Evolutionary conservation across 2,329 filamentous ascomycete genomes (phyloP).

Genomic region (Pseudonectria foliicola): DNA sequence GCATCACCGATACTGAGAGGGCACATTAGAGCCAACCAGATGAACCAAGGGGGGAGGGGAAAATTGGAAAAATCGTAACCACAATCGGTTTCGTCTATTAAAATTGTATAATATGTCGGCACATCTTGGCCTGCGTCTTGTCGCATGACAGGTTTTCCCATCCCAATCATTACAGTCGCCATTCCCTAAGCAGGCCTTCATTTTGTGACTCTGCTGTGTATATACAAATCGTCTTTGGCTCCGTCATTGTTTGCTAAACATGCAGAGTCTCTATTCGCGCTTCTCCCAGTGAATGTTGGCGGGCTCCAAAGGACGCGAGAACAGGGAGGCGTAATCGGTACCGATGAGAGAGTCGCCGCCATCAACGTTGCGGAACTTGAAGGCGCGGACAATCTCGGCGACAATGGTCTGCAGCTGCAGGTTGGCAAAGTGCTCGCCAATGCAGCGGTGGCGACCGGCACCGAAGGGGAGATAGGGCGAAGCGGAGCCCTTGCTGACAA

Average conservation of each 20-base stretch:
- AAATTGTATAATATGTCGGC: conserved; percentile 18
- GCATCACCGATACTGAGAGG: too few species aligned
- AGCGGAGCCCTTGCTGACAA: conserved; percentile 82
- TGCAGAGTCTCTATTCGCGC: conserved; percentile 36
- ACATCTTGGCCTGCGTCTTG: conserved; percentile 12
- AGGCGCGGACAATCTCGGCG: conserved; percentile 65
- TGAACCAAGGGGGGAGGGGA: too few species aligned
- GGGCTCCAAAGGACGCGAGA: conserved; percentile 65
- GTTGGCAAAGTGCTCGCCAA: conserved; percentile 95
- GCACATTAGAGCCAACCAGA: too few species aligned
- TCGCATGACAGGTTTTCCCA: conserved; percentile 11
- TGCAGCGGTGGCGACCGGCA: conserved; percentile 86
- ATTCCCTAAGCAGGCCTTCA: conserved; percentile 15
- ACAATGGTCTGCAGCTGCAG: conserved; percentile 83
- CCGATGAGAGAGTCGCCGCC: conserved; percentile 62
- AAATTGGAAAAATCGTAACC: too few species aligned
- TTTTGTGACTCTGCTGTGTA: conserved; percentile 19
- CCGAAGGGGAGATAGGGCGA: conserved; percentile 94
- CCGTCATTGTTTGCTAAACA: conserved; percentile 8
- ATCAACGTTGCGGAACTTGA: conserved; percentile 72
- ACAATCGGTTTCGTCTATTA: conserved; percentile 14
- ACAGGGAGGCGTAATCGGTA: conserved; percentile 63
- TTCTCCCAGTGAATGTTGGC: conserved; percentile 71
- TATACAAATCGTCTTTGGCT: conserved; percentile 18
- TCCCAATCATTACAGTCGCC: conserved; percentile 18